A percentile compares a stretch with the other conserved stretches of the same genome.
Evolutionary conservation across 2,329 filamentous ascomycete species (phyloP).

Genomic region (Fusarium goolgardi): DNA sequence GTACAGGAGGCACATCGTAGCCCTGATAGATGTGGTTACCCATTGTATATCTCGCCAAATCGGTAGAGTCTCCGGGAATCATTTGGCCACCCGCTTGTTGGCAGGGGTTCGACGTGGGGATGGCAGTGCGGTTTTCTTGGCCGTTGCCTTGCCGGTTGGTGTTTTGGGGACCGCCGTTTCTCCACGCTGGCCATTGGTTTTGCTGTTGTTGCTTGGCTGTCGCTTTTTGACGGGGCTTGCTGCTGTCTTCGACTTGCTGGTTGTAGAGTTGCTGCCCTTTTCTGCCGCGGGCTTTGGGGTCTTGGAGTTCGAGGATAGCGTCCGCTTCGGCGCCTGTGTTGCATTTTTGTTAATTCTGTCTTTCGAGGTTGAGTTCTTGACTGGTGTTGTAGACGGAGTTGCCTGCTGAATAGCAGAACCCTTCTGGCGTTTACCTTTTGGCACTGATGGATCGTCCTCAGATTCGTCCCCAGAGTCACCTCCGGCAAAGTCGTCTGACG

Average conservation of each 20-base stretch:
- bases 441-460: conserved; percentile 36
- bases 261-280: conserved; percentile 28
- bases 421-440: conserved; percentile 54
- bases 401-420: conserved; percentile 40
- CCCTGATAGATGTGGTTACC: conserved; percentile 22
- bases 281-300: conserved; percentile 33
- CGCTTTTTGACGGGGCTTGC: conserved; percentile 50
- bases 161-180: conserved; percentile 19
- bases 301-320: conserved; percentile 29
- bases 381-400: conserved; percentile 44
- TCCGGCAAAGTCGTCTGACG: conserved; percentile 52
- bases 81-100: conserved; percentile 14
- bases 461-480: conserved; percentile 50
- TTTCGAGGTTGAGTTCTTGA: conserved; percentile 42
- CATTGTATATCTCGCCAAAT: conserved; percentile 34
- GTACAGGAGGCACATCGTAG: conserved; percentile 4
- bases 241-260: conserved; percentile 22
- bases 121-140: conserved; percentile 4
- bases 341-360: conserved; percentile 50
- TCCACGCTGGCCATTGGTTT: conserved; percentile 20
- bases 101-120: conserved; percentile 28
- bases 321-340: conserved; percentile 50
- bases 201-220: conserved; percentile 19
- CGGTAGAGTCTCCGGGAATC: neutral
- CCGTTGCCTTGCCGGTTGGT: conserved; percentile 19